Conservation (phyloP, 2,329 filamentous ascomycete genomes). For the Talaromyces amestolkiae region DNA sequence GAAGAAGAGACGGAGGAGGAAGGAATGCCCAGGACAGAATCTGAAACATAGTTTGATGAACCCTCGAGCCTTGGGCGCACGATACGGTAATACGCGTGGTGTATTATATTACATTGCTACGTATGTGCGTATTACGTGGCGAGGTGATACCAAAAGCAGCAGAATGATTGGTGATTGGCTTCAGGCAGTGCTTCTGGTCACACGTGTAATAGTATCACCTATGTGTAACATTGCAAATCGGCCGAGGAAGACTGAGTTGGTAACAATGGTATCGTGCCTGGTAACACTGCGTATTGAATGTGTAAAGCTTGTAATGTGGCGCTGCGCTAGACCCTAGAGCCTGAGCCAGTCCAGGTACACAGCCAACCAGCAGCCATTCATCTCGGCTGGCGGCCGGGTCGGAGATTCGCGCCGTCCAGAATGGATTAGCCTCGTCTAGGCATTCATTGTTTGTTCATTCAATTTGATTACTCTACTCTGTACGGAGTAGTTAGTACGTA, state of each 20-base stretch:
- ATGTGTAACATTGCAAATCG: neutral
- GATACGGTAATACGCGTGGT: neutral
- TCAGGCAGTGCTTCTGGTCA: neutral
- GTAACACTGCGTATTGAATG: slow-evolving; percentile 18
- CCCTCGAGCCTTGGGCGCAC: neutral
- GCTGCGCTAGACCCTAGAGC: slow-evolving; percentile 1
- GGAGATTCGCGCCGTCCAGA: slow-evolving; percentile 5
- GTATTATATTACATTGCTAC: neutral
- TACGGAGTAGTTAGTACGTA: no score
- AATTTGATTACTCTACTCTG: no score
- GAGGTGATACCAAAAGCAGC: neutral
- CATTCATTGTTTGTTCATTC: neutral
- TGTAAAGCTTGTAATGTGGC: slow-evolving; percentile 18
- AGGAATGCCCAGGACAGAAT: neutral
- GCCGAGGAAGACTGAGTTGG: neutral
- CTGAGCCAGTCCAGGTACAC: slow-evolving; percentile 7
- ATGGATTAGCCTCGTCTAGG: slow-evolving; percentile 2
- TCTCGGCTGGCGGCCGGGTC: neutral
- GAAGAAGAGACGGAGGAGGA: slow-evolving; percentile 21
- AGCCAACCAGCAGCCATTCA: slow-evolving; percentile 3
- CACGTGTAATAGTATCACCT: neutral
- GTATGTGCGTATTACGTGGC: neutral
- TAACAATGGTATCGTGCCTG: slow-evolving; percentile 25
- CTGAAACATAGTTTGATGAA: slow-evolving; percentile 12
- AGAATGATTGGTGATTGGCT: slow-evolving; percentile 4